Percentiles rank a stretch among this genome's conserved stretches.
phyloP scores from a whole-genome alignment of 257 asterid species.

The Paulownia fortunei region DNA sequence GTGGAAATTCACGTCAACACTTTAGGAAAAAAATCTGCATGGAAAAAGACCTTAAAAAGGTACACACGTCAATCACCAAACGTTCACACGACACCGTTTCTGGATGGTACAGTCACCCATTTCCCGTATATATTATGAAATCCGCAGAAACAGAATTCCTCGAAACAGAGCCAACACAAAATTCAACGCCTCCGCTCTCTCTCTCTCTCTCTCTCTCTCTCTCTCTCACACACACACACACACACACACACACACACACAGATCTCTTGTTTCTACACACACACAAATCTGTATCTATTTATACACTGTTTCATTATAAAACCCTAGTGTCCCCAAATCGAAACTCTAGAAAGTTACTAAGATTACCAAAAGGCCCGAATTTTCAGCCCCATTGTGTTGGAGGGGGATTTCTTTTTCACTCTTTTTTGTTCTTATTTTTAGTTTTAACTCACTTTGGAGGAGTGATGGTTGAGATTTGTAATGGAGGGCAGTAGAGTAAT shows the following conservation, averaged over 20 bases:
- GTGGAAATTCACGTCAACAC: not conserved
- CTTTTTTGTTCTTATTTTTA: not conserved
- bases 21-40: constrained; percentile 13
- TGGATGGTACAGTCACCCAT: constrained; percentile 1
- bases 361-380: constrained; percentile 17
- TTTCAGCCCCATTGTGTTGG: constrained; percentile 16
- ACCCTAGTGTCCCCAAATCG: constrained; percentile 56
- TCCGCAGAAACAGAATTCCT: constrained; percentile 29
- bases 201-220: not conserved
- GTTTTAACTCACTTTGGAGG: constrained; percentile 29
- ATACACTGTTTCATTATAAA: constrained; percentile 28
- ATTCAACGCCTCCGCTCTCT: constrained; percentile 37
- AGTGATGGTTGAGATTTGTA: constrained; percentile 69
- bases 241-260: too few species aligned
- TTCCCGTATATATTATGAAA: not conserved
- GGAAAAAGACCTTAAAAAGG: constrained; percentile 13
- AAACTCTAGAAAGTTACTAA: not conserved
- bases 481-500: constrained; percentile 82
- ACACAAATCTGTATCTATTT: constrained; percentile 27
- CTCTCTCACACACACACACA: too few species aligned
- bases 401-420: not conserved
- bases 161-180: constrained; percentile 24
- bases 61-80: constrained; percentile 35
- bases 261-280: constrained; percentile 26
- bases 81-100: constrained; percentile 39